Conservation (phyloP, 805 yeast species). For the Zygosaccharomyces pseudorouxii region DNA sequence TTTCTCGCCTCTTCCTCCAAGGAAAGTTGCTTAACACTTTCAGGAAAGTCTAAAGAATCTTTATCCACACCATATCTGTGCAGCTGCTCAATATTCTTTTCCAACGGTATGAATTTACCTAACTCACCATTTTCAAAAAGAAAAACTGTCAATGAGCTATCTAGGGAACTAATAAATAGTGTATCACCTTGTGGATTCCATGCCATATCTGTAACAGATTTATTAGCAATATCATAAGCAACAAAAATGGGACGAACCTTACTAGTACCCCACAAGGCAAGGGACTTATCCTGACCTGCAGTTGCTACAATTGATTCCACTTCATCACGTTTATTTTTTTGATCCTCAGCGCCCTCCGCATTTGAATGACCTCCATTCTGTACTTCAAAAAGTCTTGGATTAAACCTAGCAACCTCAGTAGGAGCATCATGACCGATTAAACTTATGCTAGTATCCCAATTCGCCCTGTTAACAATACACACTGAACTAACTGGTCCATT, state of each 20-base stretch:
- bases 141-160: constrained; percentile 72
- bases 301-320: constrained; percentile 80
- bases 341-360: constrained; percentile 6
- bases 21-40: constrained; percentile 70
- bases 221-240: constrained; percentile 67
- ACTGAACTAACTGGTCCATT: constrained; percentile 78
- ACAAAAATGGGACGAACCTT: constrained; percentile 74
- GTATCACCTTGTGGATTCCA: constrained; percentile 83
- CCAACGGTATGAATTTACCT: constrained; percentile 60
- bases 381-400: constrained; percentile 58
- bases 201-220: constrained; percentile 79
- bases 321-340: constrained; percentile 24
- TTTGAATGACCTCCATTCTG: constrained; percentile 15
- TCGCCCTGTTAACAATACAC: constrained; percentile 69
- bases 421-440: constrained; percentile 83
- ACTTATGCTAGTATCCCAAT: constrained; percentile 71
- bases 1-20: constrained; percentile 61
- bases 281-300: constrained; percentile 88
- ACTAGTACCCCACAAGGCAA: constrained; percentile 84
- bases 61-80: constrained; percentile 85
- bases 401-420: constrained; percentile 72
- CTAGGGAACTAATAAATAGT: constrained; percentile 74
- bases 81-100: constrained; percentile 61
- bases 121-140: constrained; percentile 60
- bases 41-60: constrained; percentile 81